These are phyloP conservation scores for Adiantum capillusveneris DNA, from an alignment of 75 land plant species.

Conservation along the genomic window DNA sequence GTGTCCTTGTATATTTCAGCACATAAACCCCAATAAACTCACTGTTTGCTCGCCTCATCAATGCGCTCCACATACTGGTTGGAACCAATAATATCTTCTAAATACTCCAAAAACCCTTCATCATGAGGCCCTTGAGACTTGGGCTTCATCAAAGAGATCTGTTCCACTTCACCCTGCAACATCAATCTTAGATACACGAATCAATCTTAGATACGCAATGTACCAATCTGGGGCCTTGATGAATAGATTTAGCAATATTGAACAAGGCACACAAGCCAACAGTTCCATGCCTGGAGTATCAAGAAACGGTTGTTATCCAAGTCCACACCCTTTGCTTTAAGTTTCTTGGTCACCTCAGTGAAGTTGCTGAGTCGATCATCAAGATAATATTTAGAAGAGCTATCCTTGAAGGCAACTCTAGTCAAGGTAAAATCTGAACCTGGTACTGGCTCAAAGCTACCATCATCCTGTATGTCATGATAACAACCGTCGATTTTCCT, in stretches of 20 bases:
- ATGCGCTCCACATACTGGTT: conserved; percentile 92
- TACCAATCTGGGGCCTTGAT: too few species aligned
- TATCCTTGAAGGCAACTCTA: conserved; percentile 85
- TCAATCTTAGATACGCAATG: background rate
- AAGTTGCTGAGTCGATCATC: conserved; percentile 85
- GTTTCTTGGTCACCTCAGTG: conserved; percentile 84
- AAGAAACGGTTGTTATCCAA: conserved; percentile 93
- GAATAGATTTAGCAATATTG: too few species aligned
- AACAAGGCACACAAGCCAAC: too few species aligned
- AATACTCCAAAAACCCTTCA: conserved; percentile 93
- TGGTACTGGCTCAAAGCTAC: conserved; percentile 57
- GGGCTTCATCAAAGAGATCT: conserved; percentile 97
- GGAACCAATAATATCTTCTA: conserved; percentile 97
- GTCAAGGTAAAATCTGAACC: conserved; percentile 85
- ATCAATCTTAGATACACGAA: background rate
- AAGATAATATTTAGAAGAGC: conserved; percentile 90
- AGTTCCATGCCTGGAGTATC: conserved; percentile 66
- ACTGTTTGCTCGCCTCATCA: conserved; percentile 81
- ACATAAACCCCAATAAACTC: conserved; percentile 19
- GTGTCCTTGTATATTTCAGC: too few species aligned
- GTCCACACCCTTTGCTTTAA: conserved; percentile 92
- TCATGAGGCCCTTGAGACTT: conserved; percentile 94
- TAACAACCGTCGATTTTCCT: too few species aligned
- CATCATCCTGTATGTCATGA: conserved; percentile 61
- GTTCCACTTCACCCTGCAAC: conserved; percentile 94